Evolutionary conservation across 1,284 basidiomycete species (phyloP).

Genomic region (Kwoniella shivajii): DNA sequence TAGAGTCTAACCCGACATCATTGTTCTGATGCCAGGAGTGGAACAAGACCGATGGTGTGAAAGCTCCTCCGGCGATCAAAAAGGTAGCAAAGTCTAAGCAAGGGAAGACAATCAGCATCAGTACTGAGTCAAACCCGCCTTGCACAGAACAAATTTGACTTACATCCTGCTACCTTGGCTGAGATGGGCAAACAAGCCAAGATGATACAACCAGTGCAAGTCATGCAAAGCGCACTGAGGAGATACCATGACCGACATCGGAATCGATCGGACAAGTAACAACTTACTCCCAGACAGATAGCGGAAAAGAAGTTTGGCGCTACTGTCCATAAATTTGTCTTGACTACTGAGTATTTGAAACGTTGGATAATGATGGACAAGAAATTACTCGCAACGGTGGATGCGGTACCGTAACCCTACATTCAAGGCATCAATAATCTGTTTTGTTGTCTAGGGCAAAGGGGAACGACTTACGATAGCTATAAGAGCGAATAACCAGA

Average conservation of each 20-base stretch:
- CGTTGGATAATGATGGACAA: slow-evolving; percentile 60
- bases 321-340: slow-evolving; percentile 56
- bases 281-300: slow-evolving; percentile 18
- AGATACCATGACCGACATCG: slow-evolving; percentile 29
- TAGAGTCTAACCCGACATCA: slow-evolving; percentile 24
- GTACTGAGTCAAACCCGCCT: too few species aligned
- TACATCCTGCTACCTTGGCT: slow-evolving; percentile 15
- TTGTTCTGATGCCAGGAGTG: slow-evolving; percentile 31
- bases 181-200: slow-evolving; percentile 25
- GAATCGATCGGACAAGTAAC: slow-evolving; percentile 27
- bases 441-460: too few species aligned
- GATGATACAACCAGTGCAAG: slow-evolving; percentile 24
- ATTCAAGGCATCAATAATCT: slow-evolving; percentile 59
- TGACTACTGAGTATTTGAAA: slow-evolving; percentile 51
- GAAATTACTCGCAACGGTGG: slow-evolving; percentile 61
- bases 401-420: slow-evolving; percentile 53
- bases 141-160: too few species aligned
- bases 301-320: slow-evolving; percentile 57
- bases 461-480: slow-evolving; percentile 58
- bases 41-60: slow-evolving; percentile 27
- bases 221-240: slow-evolving; percentile 17
- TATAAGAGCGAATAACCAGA: background rate
- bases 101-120: too few species aligned
- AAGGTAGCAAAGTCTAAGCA: slow-evolving; percentile 37
- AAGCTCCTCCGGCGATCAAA: slow-evolving; percentile 28